A percentile compares a stretch with the other conserved stretches of the same genome.
These are phyloP conservation scores for Papiliotrema fonsecae DNA, from an alignment of 1,284 basidiomycete genomes.

Conservation along the genomic window DNA sequence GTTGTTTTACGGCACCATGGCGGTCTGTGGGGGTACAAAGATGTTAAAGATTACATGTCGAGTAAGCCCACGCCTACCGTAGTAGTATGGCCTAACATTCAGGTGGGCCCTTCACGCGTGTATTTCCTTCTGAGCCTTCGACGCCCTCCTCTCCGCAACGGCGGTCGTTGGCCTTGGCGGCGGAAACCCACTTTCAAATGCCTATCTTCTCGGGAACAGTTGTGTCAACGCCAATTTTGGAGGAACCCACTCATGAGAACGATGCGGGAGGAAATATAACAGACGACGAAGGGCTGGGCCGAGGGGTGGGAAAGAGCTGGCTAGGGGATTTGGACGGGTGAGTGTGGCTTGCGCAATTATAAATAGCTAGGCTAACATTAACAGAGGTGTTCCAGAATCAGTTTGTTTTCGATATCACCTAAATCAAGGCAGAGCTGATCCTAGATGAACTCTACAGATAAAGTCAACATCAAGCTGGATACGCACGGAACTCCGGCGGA, in stretches of 20 bases:
- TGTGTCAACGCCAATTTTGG: conserved; percentile 1
- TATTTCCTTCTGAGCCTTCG: conserved; percentile 10
- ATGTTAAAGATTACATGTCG: conserved; percentile 39
- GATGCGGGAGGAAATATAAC: conserved; percentile 17
- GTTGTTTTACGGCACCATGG: conserved; percentile 40
- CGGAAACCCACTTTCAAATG: neutral
- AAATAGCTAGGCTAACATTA: neutral
- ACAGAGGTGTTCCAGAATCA: conserved; percentile 24
- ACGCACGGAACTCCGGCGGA: conserved; percentile 47
- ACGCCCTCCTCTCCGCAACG: conserved; percentile 27
- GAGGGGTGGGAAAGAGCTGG: conserved; percentile 36
- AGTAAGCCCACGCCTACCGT: conserved; percentile 14
- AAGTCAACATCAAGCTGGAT: conserved; percentile 44
- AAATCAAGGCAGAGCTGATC: neutral
- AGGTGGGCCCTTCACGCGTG: conserved; percentile 7
- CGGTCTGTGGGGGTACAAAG: conserved; percentile 34
- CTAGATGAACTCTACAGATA: conserved; percentile 40
- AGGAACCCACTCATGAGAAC: conserved; percentile 1
- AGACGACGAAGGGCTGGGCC: conserved; percentile 31
- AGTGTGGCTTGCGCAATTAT: conserved; percentile 5
- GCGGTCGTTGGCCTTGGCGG: neutral
- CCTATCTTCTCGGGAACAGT: neutral
- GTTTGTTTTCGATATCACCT: conserved; percentile 8
- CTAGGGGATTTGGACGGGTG: conserved; percentile 42
- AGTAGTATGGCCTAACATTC: neutral